These are phyloP conservation scores for Handroanthus guayacan DNA, from an alignment of 257 asterid genomes.

Conservation along the genomic window DNA sequence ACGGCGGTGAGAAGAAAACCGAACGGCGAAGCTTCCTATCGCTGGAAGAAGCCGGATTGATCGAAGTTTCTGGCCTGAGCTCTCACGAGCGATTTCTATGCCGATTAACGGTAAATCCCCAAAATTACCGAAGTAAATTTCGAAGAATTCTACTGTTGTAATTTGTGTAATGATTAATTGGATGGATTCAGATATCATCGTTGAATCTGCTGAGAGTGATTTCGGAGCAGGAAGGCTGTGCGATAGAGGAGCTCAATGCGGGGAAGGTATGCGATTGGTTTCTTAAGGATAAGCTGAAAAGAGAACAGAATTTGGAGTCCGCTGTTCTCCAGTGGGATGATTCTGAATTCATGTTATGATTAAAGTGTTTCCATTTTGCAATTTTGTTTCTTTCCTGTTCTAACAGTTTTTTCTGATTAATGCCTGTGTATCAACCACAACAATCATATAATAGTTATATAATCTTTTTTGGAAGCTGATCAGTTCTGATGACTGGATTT, in stretches of 20 bases:
- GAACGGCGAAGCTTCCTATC: constrained; percentile 58
- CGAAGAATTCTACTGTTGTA: not conserved
- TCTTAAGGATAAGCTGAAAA: constrained; percentile 72
- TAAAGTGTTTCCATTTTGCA: not conserved
- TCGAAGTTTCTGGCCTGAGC: constrained; percentile 81
- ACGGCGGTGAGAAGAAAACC: constrained; percentile 44
- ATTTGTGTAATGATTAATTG: too few species aligned
- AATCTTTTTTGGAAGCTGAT: too few species aligned
- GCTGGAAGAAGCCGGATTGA: constrained; percentile 86
- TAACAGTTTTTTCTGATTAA: not conserved
- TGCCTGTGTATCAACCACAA: not conserved
- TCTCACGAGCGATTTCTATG: constrained; percentile 82
- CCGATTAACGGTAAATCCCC: constrained; percentile 68
- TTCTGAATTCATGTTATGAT: constrained; percentile 52
- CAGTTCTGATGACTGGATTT: too few species aligned
- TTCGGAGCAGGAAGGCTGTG: constrained; percentile 81
- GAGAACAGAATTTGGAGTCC: constrained; percentile 73
- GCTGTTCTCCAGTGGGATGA: constrained; percentile 89
- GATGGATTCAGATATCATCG: constrained; percentile 68
- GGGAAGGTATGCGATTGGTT: constrained; percentile 91
- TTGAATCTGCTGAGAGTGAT: constrained; percentile 73
- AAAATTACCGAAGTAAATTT: not conserved
- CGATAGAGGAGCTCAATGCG: constrained; percentile 80
- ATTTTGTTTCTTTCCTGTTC: not conserved
- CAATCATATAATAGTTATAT: too few species aligned